Evolutionary conservation across 805 yeast genomes (phyloP).

Genomic region (Wickerhamiella cacticola): DNA sequence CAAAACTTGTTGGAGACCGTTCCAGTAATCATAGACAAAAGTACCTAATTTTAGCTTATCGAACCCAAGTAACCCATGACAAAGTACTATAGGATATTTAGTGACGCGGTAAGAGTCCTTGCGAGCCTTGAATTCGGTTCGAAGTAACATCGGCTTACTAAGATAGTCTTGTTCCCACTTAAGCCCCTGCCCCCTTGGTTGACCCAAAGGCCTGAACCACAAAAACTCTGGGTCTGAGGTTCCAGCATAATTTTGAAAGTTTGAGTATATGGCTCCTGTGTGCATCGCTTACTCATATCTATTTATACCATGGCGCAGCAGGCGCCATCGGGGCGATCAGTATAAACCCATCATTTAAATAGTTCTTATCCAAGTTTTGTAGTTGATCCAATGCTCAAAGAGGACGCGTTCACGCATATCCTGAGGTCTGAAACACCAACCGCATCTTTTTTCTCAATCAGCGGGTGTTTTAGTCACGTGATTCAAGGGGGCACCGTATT

Average conservation of each 20-base stretch:
- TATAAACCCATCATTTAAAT: too few species aligned
- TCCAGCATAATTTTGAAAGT: too few species aligned
- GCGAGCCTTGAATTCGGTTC: slow-evolving; percentile 19
- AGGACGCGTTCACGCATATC: too few species aligned
- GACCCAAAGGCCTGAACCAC: too few species aligned
- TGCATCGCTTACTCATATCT: not conserved
- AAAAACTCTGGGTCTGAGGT: too few species aligned
- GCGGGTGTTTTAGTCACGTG: not conserved
- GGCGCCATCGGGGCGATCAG: too few species aligned
- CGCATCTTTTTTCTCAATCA: not conserved
- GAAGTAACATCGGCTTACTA: slow-evolving; percentile 4
- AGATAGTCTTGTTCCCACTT: too few species aligned
- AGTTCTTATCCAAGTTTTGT: too few species aligned
- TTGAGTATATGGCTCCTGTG: not conserved
- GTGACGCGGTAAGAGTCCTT: slow-evolving; percentile 16
- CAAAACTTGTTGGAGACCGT: slow-evolving; percentile 57
- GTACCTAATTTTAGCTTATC: slow-evolving; percentile 38
- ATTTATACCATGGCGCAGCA: not conserved
- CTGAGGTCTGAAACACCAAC: not conserved
- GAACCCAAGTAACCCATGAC: slow-evolving; percentile 83
- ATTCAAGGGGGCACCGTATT: not conserved
- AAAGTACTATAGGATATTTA: slow-evolving; percentile 54
- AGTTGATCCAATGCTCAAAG: too few species aligned
- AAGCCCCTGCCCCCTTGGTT: too few species aligned
- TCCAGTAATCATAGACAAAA: slow-evolving; percentile 59